phyloP scores from a whole-genome alignment of 768 basidiomycete genomes.

The Hericium coralloides region DNA sequence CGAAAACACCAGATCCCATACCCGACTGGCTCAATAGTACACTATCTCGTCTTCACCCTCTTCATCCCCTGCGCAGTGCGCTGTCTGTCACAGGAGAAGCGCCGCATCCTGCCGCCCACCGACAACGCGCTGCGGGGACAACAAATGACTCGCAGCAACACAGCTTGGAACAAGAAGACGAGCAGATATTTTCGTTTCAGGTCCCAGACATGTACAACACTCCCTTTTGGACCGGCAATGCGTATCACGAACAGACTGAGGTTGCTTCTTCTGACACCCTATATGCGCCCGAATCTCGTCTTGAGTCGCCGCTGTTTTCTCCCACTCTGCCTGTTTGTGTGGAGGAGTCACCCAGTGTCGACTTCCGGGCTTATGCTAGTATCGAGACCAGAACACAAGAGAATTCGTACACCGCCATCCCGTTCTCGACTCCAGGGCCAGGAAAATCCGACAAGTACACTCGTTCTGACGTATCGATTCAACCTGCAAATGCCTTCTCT shows the following conservation, averaged over 20 bases:
- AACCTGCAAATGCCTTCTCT: too few species aligned
- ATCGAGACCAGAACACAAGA: background rate
- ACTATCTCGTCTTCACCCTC: constrained; percentile 35
- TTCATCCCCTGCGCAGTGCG: constrained; percentile 41
- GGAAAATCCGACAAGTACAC: background rate
- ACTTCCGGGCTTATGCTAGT: too few species aligned
- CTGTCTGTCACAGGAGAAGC: constrained; percentile 3
- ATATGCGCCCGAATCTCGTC: background rate
- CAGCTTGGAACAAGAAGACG: constrained; percentile 1
- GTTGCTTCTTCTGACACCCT: background rate
- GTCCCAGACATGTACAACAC: background rate
- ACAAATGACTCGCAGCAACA: background rate
- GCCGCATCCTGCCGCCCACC: too few species aligned
- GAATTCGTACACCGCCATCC: background rate
- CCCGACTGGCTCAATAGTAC: constrained; percentile 51
- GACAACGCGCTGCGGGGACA: too few species aligned
- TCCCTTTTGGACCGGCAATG: background rate
- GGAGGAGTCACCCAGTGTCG: too few species aligned
- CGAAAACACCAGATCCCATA: constrained; percentile 23
- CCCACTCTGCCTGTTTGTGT: background rate
- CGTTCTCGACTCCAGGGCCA: constrained; percentile 11
- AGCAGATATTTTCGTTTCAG: constrained; percentile 9
- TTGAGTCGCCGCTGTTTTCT: background rate
- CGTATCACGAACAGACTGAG: background rate
- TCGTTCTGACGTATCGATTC: too few species aligned